Evolutionary conservation across 163 green algal species (phyloP).

Genomic region (Coccomyxa subellipsoidea): DNA sequence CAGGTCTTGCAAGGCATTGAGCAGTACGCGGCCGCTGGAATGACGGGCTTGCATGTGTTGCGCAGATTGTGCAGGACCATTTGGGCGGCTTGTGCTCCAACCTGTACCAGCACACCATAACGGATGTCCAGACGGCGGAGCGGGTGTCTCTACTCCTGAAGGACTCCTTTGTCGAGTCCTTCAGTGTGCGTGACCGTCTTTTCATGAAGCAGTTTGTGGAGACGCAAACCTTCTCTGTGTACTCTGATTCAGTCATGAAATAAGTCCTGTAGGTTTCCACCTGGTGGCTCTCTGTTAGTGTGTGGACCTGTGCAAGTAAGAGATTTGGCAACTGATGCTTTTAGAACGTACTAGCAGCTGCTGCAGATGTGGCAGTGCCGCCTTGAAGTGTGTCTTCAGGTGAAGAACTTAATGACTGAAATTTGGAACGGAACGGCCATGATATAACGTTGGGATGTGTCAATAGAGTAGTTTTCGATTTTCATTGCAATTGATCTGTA

Average conservation of each 20-base stretch:
- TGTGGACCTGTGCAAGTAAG: no score
- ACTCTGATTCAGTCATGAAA: constrained; percentile 30
- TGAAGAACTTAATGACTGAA: no score
- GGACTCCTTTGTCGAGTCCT: constrained; percentile 69
- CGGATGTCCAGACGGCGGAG: constrained; percentile 62
- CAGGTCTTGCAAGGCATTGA: not conserved
- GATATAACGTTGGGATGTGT: no score
- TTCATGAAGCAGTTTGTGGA: constrained; percentile 74
- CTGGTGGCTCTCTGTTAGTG: no score
- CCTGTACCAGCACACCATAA: constrained; percentile 72
- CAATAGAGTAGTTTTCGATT: no score
- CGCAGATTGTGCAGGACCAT: constrained; percentile 47
- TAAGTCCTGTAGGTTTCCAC: constrained; percentile 4
- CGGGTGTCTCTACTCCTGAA: constrained; percentile 65
- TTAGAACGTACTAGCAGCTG: no score
- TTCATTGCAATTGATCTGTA: not conserved
- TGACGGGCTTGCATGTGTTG: not conserved
- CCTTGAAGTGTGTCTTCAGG: no score
- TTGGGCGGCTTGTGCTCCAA: constrained; percentile 55
- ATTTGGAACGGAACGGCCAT: no score
- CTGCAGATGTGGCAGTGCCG: no score
- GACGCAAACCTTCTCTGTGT: constrained; percentile 81
- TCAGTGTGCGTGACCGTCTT: constrained; percentile 46
- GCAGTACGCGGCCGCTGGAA: not conserved
- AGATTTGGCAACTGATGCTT: no score